Evolutionary conservation across 441 rosid genomes (phyloP), one percentile per base, ranked within the genome.

Genomic region (Aleurites moluccanus): DNA sequence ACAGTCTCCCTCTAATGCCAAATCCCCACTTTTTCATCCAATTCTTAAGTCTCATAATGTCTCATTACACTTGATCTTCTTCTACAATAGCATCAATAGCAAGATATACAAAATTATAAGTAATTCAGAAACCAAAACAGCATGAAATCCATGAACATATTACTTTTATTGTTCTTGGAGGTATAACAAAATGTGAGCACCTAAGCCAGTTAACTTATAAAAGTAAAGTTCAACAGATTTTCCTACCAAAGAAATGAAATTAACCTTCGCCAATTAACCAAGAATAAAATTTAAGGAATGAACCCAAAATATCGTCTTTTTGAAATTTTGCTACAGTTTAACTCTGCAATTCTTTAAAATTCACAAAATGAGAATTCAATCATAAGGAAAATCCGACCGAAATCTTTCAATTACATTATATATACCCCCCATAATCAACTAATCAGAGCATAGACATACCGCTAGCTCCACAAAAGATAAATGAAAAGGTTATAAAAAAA

Each of bases 11-110:
- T 80, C 70, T 81, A 23, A 87, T 4, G 38, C 78, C 72, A 50
- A 79, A 64, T 74, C 82, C 78, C 67, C 57, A 76, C 80, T 80
- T 83, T 63, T 78, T 73, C 50, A 81, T 79, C 92, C 91, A 81
- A 55, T 67, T 56, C 79, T 83, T 85, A 76, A 83, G 77, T 77
- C 64, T 86, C 92, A 88, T 88, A 42, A 71, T 83, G 78, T 57
- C 59, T 80, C n/a, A n/a, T 76, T 35, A 78, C 81, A 57, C 80
- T 83, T 56, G 77, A 75, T 69, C 77, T 65, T 76, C 80, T 74
- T 74, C 87, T 67, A 70, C 63, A 63, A 73, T 16, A 74, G 61
- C 60, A 79, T 35, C 67, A 64, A 73, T 21, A 71, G 44, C 42
- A 64, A 74, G 66, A 59, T 33, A 70, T n/a, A 59, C n/a, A 40